phyloP scores from a whole-genome alignment of 78 protist species.

The Dictyostelium purpureum region DNA sequence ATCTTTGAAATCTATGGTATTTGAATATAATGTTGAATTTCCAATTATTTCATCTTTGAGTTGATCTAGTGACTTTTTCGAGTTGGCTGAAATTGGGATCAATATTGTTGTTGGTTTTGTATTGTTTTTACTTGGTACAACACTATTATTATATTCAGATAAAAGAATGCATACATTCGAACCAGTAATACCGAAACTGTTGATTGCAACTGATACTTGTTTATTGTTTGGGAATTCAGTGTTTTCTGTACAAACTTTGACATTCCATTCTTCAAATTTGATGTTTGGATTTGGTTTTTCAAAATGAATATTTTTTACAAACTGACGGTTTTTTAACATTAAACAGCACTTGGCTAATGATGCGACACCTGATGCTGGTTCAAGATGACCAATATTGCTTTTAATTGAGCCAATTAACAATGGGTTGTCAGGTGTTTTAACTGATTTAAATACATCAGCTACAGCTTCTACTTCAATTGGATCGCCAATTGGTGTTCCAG shows the following conservation, averaged over 20 bases:
- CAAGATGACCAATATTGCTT: slow-evolving; percentile 85
- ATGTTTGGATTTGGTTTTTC: slow-evolving; percentile 34
- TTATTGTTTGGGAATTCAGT: not conserved
- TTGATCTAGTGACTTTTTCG: slow-evolving; percentile 21
- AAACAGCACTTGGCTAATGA: slow-evolving; percentile 74
- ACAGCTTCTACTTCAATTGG: slow-evolving; percentile 20
- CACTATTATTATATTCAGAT: not conserved
- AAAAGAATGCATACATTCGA: slow-evolving; percentile 82
- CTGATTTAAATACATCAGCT: not conserved
- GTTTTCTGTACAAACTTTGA: not conserved
- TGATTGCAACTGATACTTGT: slow-evolving; percentile 69
- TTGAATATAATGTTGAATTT: not conserved
- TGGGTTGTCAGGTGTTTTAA: not conserved
- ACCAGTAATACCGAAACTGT: slow-evolving; percentile 90
- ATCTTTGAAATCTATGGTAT: not conserved
- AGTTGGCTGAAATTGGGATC: slow-evolving; percentile 53
- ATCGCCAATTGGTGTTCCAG: slow-evolving; percentile 90
- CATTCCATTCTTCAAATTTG: slow-evolving; percentile 18
- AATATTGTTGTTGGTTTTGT: not conserved
- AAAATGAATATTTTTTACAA: slow-evolving; percentile 31
- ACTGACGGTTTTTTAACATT: slow-evolving; percentile 20
- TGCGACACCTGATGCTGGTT: slow-evolving; percentile 60
- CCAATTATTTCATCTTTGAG: not conserved
- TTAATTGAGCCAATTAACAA: slow-evolving; percentile 82
- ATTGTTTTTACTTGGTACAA: not conserved